Conservation (phyloP, 2,329 filamentous ascomycete species). For the Neurospora sp. region DNA sequence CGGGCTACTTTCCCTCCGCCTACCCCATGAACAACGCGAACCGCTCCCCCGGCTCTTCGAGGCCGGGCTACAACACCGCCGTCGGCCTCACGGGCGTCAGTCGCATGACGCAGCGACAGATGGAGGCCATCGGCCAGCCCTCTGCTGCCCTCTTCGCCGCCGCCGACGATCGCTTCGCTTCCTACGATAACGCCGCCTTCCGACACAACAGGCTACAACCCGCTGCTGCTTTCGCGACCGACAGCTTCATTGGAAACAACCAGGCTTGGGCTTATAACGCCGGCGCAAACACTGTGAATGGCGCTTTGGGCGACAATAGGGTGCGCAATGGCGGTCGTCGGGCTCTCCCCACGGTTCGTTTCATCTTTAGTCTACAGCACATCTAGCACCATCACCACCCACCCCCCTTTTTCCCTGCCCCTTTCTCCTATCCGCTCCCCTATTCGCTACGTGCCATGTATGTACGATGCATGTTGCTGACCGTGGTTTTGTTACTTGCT, state of each 20-base stretch:
- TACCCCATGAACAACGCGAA: conserved; percentile 17
- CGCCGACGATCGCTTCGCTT: conserved; percentile 20
- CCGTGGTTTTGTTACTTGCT: background rate
- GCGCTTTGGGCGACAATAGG: conserved; percentile 17
- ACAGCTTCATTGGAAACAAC: conserved; percentile 18
- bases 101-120: conserved; percentile 20
- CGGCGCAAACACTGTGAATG: conserved; percentile 21
- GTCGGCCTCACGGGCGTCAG: conserved; percentile 16
- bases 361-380: background rate
- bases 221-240: conserved; percentile 15
- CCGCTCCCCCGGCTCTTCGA: conserved; percentile 18
- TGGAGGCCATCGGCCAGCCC: conserved; percentile 18
- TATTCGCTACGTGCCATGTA: background rate
- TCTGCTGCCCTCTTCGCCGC: conserved; percentile 15
- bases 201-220: conserved; percentile 17
- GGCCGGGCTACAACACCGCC: conserved; percentile 21
- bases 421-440: background rate
- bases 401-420: background rate
- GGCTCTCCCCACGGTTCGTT: conserved; percentile 14
- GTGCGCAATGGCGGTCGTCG: conserved; percentile 16
- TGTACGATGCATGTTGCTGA: conserved; percentile 1
- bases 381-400: background rate
- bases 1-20: conserved; percentile 10
- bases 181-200: conserved; percentile 20
- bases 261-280: conserved; percentile 22